phyloP scores from a whole-genome alignment of 305 asterid species.

The Salvia sclarea region DNA sequence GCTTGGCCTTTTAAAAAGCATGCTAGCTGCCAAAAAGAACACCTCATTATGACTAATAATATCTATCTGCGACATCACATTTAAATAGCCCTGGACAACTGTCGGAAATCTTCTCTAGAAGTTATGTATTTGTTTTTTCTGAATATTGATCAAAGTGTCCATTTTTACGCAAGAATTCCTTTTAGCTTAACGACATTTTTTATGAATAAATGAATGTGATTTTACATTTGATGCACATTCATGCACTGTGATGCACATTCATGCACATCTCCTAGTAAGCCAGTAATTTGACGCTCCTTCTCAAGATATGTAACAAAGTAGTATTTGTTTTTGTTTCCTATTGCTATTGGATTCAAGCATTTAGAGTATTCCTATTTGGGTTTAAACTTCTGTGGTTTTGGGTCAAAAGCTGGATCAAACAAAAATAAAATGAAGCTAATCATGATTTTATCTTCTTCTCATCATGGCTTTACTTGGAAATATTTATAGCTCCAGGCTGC shows the following conservation, averaged over 20 bases:
- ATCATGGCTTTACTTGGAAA: not conserved
- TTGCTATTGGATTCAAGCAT: not conserved
- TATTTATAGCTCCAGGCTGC: not conserved
- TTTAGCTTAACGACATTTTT: not conserved
- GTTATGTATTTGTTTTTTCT: not conserved
- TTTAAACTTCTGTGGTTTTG: not conserved
- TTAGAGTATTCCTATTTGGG: not conserved
- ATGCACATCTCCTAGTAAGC: not conserved
- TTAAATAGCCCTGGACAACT: not conserved
- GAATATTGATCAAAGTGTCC: not conserved
- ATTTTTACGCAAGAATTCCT: not conserved
- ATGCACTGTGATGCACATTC: no score
- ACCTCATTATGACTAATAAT: not conserved
- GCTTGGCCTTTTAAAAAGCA: not conserved
- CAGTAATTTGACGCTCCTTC: not conserved
- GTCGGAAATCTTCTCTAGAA: not conserved
- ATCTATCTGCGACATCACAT: not conserved
- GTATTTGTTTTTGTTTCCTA: not conserved
- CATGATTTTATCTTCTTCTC: not conserved
- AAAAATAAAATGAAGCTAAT: not conserved
- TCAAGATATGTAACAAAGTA: not conserved
- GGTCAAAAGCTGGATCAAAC: not conserved
- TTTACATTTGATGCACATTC: not conserved
- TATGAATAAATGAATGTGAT: not conserved
- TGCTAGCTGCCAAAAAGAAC: not conserved